Evolutionary conservation across 768 basidiomycete genomes (phyloP), one percentile per base, ranked within the genome.

Genomic region (Collybia sordida): DNA sequence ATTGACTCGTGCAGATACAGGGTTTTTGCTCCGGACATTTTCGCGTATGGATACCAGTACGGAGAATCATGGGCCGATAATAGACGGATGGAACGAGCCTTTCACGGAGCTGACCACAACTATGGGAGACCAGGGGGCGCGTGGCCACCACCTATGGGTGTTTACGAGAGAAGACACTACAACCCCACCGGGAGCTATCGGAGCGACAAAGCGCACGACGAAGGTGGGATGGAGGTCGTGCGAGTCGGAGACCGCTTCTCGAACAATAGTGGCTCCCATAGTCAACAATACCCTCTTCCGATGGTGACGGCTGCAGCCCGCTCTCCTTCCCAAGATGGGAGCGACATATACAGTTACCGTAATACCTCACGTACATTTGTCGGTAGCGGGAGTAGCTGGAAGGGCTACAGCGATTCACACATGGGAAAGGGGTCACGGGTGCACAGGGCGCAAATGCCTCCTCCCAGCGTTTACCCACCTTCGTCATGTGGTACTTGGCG

Each of bases 1-100:
- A 38, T 41, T 22, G 25, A 8, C n/a, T 40, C 44, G 18, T 45
- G 31, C 35, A 63, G 61, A 38, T 56, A 58, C 31, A 45, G 47
- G 19, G 34, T 59, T 11, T 53, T 58, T 6, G 49, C 58, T 12
- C 54, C 54, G 27, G 68, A 69, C 6, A 54, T 66, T 54, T 51
- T 64, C 35, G 54, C 64, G 3, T 65, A 68, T 47, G 65, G 64
- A 3, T 66, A 63, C 50, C 65, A 63, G 47, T 58, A 60, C 23
- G 63, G 64, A 9, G 57, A 64, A 21, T 51, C 62, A 0, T 69
- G 67, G 66, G 61, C 48, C 39, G 61, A 64, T 9, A 63, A 67
- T 34, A 63, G 63, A 24, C 64, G 64, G 15, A 58, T 69, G 19
- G 64, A 66, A 49, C 51, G 55, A 7, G 57, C 61, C 37, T 63